Conservation (phyloP, 179 eudicot genomes). For the Vitellaria paradoxa region DNA sequence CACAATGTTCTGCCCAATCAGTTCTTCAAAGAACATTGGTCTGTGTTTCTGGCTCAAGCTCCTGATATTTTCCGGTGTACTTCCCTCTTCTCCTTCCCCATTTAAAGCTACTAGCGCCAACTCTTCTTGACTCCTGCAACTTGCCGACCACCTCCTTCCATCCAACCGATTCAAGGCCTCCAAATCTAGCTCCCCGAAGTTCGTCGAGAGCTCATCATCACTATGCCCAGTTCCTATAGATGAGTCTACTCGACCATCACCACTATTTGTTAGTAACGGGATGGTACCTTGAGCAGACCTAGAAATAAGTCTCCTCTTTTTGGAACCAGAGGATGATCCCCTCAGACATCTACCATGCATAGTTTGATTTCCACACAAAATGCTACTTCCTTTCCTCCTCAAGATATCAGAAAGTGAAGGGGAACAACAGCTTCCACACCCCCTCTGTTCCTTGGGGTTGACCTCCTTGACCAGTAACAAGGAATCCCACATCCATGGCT, state of each 20-base stretch:
- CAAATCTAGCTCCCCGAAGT: constrained; percentile 85
- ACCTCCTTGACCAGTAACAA: constrained; percentile 83
- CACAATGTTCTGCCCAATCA: constrained; percentile 81
- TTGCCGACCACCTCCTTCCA: constrained; percentile 93
- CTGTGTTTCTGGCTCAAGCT: constrained; percentile 88
- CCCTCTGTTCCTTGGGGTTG: constrained; percentile 66
- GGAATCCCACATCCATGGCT: constrained; percentile 95
- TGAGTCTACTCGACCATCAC: constrained; percentile 56
- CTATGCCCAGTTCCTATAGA: constrained; percentile 64
- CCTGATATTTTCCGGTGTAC: constrained; percentile 59
- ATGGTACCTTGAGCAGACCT: constrained; percentile 53
- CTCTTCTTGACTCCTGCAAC: constrained; percentile 81
- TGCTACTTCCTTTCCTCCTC: constrained; percentile 67
- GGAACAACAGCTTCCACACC: constrained; percentile 71
- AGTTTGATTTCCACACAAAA: constrained; percentile 70
- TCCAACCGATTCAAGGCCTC: constrained; percentile 92
- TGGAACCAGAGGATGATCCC: constrained; percentile 42
- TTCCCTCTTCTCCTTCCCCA: constrained; percentile 48
- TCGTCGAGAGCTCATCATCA: constrained; percentile 82
- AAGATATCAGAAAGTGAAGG: constrained; percentile 93
- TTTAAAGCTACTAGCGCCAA: constrained; percentile 48
- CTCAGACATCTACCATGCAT: constrained; percentile 36
- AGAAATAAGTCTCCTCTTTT: constrained; percentile 51
- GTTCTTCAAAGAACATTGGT: constrained; percentile 87
- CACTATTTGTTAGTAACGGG: constrained; percentile 69